These are phyloP conservation scores for Inga laurina DNA, from an alignment of 306 rosid genomes.

Conservation along the genomic window DNA sequence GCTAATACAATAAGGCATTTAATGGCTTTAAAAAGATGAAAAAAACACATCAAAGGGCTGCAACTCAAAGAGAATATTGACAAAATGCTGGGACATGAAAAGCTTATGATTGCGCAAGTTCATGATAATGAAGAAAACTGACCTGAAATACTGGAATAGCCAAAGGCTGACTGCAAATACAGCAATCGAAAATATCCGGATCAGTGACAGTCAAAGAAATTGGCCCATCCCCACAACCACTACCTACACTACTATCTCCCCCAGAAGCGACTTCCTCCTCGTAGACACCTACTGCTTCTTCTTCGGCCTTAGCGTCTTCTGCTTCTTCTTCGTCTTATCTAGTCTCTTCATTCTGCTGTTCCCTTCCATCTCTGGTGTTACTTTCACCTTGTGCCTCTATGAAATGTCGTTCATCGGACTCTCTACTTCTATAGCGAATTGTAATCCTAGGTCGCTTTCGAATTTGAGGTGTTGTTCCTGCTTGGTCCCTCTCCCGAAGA, in stretches of 20 bases:
- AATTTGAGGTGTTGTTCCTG: background rate
- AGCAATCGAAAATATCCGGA: slow-evolving; percentile 77
- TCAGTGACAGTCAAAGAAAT: slow-evolving; percentile 51
- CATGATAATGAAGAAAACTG: background rate
- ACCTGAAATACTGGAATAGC: slow-evolving; percentile 64
- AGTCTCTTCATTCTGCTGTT: background rate
- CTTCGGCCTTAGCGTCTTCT: too few species aligned
- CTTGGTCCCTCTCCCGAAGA: background rate
- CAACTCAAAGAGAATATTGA: too few species aligned
- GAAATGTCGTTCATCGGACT: background rate
- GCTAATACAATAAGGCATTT: too few species aligned
- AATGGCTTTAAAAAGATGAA: too few species aligned
- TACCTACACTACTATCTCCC: background rate
- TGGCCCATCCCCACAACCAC: background rate
- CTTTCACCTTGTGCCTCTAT: background rate
- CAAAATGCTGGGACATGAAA: too few species aligned
- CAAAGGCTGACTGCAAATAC: slow-evolving; percentile 69
- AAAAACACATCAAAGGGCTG: too few species aligned
- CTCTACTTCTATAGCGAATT: background rate
- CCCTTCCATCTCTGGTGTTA: background rate
- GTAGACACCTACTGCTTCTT: too few species aligned
- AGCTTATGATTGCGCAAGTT: background rate
- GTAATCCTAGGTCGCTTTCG: background rate
- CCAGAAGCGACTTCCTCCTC: too few species aligned
- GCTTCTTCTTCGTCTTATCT: background rate